A percentile compares a stretch with the other conserved stretches of the same genome.
These are phyloP conservation scores for Berberis vulgaris DNA, from an alignment of 164 flowering plant species.

Conservation along the genomic window DNA sequence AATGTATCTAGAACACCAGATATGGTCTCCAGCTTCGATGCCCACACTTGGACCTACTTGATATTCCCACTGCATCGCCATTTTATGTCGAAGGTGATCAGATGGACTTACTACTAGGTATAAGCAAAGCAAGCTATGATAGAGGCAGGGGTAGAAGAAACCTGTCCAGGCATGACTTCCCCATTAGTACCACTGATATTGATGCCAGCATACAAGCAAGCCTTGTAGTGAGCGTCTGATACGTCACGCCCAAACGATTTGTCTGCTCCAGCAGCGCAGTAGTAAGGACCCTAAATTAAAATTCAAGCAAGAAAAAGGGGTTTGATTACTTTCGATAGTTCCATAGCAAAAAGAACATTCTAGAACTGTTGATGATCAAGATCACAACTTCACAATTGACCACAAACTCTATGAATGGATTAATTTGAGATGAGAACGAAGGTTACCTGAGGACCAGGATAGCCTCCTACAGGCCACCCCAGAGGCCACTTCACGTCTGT, in stretches of 20 bases:
- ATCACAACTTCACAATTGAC: too few species aligned
- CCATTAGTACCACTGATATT: conserved; percentile 97
- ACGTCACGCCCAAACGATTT: conserved; percentile 96
- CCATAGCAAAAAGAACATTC: too few species aligned
- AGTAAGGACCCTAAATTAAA: conserved; percentile 75
- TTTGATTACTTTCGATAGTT: too few species aligned
- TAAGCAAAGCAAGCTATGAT: too few species aligned
- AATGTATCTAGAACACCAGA: conserved; percentile 88
- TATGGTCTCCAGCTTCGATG: conserved; percentile 91
- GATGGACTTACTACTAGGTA: too few species aligned
- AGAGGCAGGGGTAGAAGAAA: conserved; percentile 15
- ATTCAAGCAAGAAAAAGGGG: too few species aligned
- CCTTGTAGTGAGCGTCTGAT: conserved; percentile 98
- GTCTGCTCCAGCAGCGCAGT: conserved; percentile 92
- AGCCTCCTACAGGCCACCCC: conserved; percentile 98
- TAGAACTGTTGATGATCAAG: too few species aligned
- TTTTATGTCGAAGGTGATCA: neutral
- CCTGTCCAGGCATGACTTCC: conserved; percentile 99
- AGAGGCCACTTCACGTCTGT: conserved; percentile 86
- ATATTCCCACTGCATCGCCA: conserved; percentile 77
- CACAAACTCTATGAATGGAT: neutral
- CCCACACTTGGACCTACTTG: conserved; percentile 99
- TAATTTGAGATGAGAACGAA: neutral
- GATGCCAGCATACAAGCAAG: conserved; percentile 95
- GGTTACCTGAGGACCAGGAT: conserved; percentile 93